A percentile compares a stretch with the other conserved stretches of the same genome.
Evolutionary conservation across 1,284 basidiomycete genomes (phyloP).

Genomic region (Fomitopsis palustris): DNA sequence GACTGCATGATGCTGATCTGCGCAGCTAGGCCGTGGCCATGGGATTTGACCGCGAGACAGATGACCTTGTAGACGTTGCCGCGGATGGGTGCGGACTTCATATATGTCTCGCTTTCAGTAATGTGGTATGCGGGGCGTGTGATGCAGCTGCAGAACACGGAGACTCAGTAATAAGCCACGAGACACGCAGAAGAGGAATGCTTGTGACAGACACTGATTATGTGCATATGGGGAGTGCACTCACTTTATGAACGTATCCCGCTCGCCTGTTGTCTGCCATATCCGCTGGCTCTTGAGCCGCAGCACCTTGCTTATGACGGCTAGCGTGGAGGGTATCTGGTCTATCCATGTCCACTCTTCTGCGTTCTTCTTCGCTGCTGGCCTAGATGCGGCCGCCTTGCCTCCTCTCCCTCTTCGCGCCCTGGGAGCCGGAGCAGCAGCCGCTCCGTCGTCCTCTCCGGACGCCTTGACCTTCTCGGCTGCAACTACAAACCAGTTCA

Average conservation of each 20-base stretch:
- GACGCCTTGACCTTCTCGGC: conserved; percentile 71
- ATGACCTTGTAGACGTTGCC: conserved; percentile 84
- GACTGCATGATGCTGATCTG: conserved; percentile 92
- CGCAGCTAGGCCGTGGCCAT: conserved; percentile 80
- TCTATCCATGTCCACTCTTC: conserved; percentile 75
- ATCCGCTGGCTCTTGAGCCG: conserved; percentile 76
- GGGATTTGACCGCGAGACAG: conserved; percentile 89
- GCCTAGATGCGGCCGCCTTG: conserved; percentile 43
- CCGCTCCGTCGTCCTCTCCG: conserved; percentile 49
- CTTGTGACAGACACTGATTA: not conserved
- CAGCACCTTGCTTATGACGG: conserved; percentile 70
- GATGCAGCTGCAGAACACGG: conserved; percentile 57
- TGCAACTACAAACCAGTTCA: conserved; percentile 80
- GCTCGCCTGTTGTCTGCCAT: conserved; percentile 84
- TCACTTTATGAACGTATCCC: conserved; percentile 81
- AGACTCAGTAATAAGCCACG: not conserved
- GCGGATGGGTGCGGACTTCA: conserved; percentile 77
- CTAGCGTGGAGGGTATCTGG: conserved; percentile 69
- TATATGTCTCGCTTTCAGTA: conserved; percentile 83
- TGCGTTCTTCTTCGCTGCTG: conserved; percentile 42
- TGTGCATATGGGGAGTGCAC: conserved; percentile 20
- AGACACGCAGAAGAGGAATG: not conserved
- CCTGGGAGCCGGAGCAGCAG: conserved; percentile 40
- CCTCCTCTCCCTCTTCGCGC: conserved; percentile 54
- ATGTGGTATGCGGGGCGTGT: conserved; percentile 85